These are phyloP conservation scores for Salix caprea DNA, from an alignment of 345 rosid species.

Conservation along the genomic window DNA sequence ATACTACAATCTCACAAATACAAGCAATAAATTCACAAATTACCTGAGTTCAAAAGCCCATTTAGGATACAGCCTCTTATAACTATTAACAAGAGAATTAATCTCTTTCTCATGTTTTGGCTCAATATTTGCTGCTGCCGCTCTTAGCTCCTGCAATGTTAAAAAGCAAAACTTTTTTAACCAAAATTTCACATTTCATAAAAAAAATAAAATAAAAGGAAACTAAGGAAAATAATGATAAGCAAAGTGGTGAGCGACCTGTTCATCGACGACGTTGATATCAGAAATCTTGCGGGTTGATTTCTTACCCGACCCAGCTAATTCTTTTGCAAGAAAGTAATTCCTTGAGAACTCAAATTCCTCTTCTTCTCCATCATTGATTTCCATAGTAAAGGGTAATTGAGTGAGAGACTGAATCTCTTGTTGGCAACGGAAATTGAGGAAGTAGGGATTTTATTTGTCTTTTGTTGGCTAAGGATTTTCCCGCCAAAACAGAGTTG, in stretches of 20 bases:
- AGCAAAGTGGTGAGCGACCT: constrained; percentile 34
- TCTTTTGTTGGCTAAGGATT: too few species aligned
- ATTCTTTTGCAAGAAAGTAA: constrained; percentile 84
- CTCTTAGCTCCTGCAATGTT: constrained; percentile 57
- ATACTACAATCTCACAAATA: neutral
- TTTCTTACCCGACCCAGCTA: constrained; percentile 51
- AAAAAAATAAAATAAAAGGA: neutral
- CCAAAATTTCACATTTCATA: neutral
- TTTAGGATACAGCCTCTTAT: constrained; percentile 55
- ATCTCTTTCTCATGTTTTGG: constrained; percentile 68
- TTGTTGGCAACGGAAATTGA: too few species aligned
- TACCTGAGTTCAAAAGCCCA: constrained; percentile 81
- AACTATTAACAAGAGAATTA: constrained; percentile 43
- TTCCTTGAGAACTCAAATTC: constrained; percentile 83
- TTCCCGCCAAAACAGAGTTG: too few species aligned
- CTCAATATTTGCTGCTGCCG: constrained; percentile 43
- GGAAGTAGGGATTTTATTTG: too few species aligned
- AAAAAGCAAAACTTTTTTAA: neutral
- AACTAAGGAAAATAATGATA: neutral
- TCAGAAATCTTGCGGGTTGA: constrained; percentile 65
- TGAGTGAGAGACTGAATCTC: neutral
- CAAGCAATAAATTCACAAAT: neutral
- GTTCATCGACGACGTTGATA: constrained; percentile 69
- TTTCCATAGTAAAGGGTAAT: constrained; percentile 31
- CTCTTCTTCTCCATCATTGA: constrained; percentile 55